Conservation (phyloP, 352 stramenopile genomes). For the Vaucheria bursata region DNA sequence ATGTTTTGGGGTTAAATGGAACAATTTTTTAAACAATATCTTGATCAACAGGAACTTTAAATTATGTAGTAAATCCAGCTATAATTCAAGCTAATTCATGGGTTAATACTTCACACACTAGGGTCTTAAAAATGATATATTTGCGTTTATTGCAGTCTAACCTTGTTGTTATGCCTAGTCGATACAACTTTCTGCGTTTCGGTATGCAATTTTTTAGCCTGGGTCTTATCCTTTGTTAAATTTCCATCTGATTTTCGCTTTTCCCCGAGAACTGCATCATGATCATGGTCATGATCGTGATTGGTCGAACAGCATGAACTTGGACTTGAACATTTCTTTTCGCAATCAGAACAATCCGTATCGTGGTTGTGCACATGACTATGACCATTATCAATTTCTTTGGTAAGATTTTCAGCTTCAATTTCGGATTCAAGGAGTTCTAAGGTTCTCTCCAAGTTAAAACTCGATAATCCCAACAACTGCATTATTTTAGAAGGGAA, state of each 20-base stretch:
- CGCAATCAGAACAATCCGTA: no score
- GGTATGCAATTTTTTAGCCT: not conserved
- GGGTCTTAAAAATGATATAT: no score
- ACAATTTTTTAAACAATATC: no score
- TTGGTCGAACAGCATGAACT: no score
- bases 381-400: slow-evolving; percentile 15
- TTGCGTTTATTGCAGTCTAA: no score
- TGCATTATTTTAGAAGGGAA: not conserved
- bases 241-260: slow-evolving; percentile 23
- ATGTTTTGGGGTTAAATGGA: no score
- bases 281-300: not conserved
- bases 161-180: slow-evolving; percentile 28
- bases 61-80: no score
- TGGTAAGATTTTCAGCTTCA: not conserved
- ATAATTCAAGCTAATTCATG: no score
- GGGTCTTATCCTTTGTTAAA: no score
- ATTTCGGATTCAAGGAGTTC: slow-evolving; percentile 43
- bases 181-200: slow-evolving; percentile 6
- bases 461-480: slow-evolving; percentile 58
- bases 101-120: no score
- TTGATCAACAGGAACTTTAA: no score
- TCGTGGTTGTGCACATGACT: slow-evolving; percentile 38
- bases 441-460: slow-evolving; percentile 70
- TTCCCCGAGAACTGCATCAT: slow-evolving; percentile 21
- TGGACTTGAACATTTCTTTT: no score